Percentiles rank a stretch among this genome's conserved stretches.
phyloP scores from a whole-genome alignment of 202 grass and related monocot species.

The Cymbopogon flexuosus region DNA sequence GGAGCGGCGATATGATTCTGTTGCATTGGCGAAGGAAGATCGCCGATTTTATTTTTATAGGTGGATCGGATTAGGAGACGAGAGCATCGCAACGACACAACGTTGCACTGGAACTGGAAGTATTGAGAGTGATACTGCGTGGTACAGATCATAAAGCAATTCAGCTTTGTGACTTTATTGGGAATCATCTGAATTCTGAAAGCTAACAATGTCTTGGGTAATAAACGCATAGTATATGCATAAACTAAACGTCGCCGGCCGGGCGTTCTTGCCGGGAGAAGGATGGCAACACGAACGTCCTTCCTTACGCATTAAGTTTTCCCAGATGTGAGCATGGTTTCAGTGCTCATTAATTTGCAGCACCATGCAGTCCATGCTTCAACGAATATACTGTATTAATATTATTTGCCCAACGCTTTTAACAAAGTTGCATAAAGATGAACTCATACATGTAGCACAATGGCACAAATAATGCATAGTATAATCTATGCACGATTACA shows the following conservation, averaged over 20 bases:
- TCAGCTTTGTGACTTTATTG: too few relatives aligned
- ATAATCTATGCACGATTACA: not conserved
- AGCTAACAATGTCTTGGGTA: too few relatives aligned
- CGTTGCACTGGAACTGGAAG: too few relatives aligned
- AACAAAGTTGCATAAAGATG: not conserved
- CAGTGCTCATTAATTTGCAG: not conserved
- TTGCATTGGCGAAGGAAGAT: not conserved
- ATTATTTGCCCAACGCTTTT: not conserved
- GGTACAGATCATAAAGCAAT: too few relatives aligned
- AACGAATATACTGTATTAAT: not conserved
- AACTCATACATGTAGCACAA: not conserved
- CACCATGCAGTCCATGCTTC: not conserved
- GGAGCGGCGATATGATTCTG: too few relatives aligned
- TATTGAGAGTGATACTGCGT: not conserved
- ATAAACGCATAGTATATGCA: not conserved
- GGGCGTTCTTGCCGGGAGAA: not conserved
- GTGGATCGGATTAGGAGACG: not conserved
- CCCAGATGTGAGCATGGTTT: not conserved
- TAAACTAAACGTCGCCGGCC: not conserved
- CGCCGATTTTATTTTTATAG: too few relatives aligned
- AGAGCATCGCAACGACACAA: not conserved
- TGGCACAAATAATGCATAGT: not conserved
- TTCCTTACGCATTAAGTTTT: constrained; percentile 35
- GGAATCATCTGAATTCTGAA: too few relatives aligned
- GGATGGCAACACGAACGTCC: not conserved